A percentile compares a stretch with the other conserved stretches of the same genome.
Conservation (phyloP, 257 asterid genomes). For the Mitragyna speciosa region DNA sequence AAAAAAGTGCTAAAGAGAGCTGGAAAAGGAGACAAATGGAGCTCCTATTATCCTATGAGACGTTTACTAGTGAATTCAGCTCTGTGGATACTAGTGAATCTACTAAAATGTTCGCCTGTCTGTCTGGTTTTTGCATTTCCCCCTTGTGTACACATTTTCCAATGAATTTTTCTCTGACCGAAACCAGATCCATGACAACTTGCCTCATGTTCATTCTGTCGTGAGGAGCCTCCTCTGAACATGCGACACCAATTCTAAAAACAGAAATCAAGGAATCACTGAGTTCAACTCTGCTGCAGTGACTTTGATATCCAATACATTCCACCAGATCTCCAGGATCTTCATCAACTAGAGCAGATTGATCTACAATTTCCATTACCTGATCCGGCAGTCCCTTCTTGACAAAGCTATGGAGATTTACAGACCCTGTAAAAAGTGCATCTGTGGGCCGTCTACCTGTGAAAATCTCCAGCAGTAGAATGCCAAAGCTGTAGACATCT, state of each 20-base stretch:
- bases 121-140: neutral
- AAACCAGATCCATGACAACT: constrained; percentile 14
- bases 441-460: constrained; percentile 43
- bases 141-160: neutral
- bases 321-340: constrained; percentile 8
- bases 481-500: constrained; percentile 43
- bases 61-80: neutral
- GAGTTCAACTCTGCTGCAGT: neutral
- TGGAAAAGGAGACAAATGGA: too few species aligned
- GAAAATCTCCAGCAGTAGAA: constrained; percentile 41
- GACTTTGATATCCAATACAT: neutral
- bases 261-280: constrained; percentile 22
- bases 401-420: constrained; percentile 35
- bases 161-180: constrained; percentile 20
- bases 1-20: too few species aligned
- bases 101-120: neutral
- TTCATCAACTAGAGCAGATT: constrained; percentile 19
- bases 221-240: constrained; percentile 29
- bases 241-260: constrained; percentile 20
- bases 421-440: constrained; percentile 22
- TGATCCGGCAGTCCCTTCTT: constrained; percentile 16
- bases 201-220: constrained; percentile 22
- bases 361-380: constrained; percentile 32
- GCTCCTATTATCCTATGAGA: neutral
- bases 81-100: neutral